Base-by-base conservation (phyloP, 306 rosid species). In the Corylus heterophylla region DNA sequence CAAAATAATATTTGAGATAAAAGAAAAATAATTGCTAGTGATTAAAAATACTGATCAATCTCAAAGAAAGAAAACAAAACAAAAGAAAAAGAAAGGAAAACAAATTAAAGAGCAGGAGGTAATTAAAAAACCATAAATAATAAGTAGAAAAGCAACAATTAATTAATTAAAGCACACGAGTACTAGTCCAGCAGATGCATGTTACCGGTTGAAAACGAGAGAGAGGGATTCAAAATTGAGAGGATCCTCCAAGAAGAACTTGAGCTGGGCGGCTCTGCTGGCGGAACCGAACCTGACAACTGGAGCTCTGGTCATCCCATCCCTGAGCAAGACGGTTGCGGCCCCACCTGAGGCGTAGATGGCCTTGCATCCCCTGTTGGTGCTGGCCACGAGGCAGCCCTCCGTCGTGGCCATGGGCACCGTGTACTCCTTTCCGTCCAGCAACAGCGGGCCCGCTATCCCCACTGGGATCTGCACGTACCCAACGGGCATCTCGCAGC, bases 371-470 rank as follows among this genome's bases (percentile, higher is more conserved):
- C 98, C 98, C 54, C 98, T 82, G 82, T 94, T 94, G 2, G 98
- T 80, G 71, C 98, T 92, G 0, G 98, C 98, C 3, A 94, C 90
- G 80, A 94, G 79, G 69, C 91, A 85, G 0, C 98, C 98, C 58
- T 94, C 97, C 0, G 98, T 94, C 39, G 98, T 94, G 13, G 97
- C 98, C 98, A 94, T 92, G 0, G 98, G 97, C 1, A 94, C 87
- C 0, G 97, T 86, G 70, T 78, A 92, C 81, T 92, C 95, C 2
- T 61, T 77, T 10, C 95, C 97, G 54, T 94, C 94, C 0, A 94
- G 86, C 59, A 89, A 76, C 71, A 94, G 72, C 0, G 98, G 98
- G 0, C 98, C 98, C 0, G 95, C 97, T 16, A 94, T 87, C 8
- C 98, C 98, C 13, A 94, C 97, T 4, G 98, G 98, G 76, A 94